phyloP scores from a whole-genome alignment of 2,329 filamentous ascomycete species.

The Zopfia rhizophila region DNA sequence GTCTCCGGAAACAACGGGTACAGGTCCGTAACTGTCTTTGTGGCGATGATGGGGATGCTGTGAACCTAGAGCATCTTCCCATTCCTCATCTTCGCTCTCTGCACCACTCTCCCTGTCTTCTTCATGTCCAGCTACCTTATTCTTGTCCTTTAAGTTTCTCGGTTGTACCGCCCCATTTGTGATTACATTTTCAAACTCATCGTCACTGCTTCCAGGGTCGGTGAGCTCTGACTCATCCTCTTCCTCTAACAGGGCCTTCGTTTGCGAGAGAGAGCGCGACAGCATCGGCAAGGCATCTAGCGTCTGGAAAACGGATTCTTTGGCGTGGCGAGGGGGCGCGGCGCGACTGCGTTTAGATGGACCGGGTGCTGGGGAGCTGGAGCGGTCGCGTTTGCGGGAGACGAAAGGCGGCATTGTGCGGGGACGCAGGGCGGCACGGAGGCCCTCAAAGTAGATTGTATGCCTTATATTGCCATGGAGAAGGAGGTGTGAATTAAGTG shows the following conservation, averaged over 20 bases:
- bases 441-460: too few relatives aligned
- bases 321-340: slow-evolving; percentile 34
- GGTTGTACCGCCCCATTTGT: slow-evolving; percentile 27
- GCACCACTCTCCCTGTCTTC: slow-evolving; percentile 42
- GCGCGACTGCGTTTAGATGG: slow-evolving; percentile 38
- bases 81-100: slow-evolving; percentile 53
- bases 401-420: slow-evolving; percentile 73
- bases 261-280: slow-evolving; percentile 43
- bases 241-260: slow-evolving; percentile 50
- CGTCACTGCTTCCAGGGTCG: slow-evolving; percentile 52
- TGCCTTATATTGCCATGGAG: too few relatives aligned
- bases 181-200: slow-evolving; percentile 62
- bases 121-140: slow-evolving; percentile 44
- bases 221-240: slow-evolving; percentile 53
- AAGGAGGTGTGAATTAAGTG: too few relatives aligned
- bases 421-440: not conserved
- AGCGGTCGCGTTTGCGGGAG: slow-evolving; percentile 71
- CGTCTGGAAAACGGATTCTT: slow-evolving; percentile 57
- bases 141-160: slow-evolving; percentile 55
- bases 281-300: slow-evolving; percentile 54
- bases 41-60: slow-evolving; percentile 47
- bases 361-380: slow-evolving; percentile 56
- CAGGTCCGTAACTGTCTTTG: slow-evolving; percentile 46
- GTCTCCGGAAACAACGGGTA: slow-evolving; percentile 69
- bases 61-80: slow-evolving; percentile 51